Evolutionary conservation across 1,284 basidiomycete genomes (phyloP).

Genomic region (Ceratobasidium sp.): DNA sequence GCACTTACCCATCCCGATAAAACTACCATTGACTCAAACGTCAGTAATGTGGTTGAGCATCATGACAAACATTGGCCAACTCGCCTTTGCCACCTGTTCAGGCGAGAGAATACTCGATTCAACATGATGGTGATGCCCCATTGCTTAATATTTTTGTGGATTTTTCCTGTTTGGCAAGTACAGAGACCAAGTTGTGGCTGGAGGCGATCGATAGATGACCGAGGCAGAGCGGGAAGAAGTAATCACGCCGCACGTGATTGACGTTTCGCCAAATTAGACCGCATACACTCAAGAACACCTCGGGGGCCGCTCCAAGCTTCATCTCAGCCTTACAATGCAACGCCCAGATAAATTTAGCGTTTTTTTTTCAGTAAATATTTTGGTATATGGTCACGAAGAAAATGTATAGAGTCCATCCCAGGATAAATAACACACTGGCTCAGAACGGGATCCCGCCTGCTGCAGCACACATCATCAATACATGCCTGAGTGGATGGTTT

Average conservation of each 20-base stretch:
- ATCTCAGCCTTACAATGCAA: too few species aligned
- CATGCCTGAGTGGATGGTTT: not conserved
- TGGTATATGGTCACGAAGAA: not conserved
- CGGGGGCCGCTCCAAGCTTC: too few species aligned
- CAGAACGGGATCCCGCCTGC: not conserved
- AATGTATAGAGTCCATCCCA: not conserved
- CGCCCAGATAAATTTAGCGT: too few species aligned
- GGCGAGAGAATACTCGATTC: slow-evolving; percentile 4
- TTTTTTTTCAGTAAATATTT: not conserved
- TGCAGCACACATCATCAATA: not conserved
- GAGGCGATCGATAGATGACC: not conserved
- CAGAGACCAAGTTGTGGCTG: not conserved
- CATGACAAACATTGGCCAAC: slow-evolving; percentile 30
- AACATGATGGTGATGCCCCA: not conserved
- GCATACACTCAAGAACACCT: not conserved
- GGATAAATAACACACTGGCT: not conserved
- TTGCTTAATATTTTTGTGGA: not conserved
- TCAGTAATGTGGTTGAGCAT: not conserved
- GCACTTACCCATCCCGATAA: slow-evolving; percentile 57
- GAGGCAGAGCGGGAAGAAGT: not conserved
- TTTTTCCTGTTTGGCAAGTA: not conserved
- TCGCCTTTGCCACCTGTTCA: slow-evolving; percentile 61
- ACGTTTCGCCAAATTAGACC: not conserved
- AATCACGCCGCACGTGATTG: not conserved
- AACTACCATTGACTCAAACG: slow-evolving; percentile 51